Evolutionary conservation across 768 basidiomycete genomes (phyloP), one percentile per base, ranked within the genome.

Genomic region (Russula sp.): DNA sequence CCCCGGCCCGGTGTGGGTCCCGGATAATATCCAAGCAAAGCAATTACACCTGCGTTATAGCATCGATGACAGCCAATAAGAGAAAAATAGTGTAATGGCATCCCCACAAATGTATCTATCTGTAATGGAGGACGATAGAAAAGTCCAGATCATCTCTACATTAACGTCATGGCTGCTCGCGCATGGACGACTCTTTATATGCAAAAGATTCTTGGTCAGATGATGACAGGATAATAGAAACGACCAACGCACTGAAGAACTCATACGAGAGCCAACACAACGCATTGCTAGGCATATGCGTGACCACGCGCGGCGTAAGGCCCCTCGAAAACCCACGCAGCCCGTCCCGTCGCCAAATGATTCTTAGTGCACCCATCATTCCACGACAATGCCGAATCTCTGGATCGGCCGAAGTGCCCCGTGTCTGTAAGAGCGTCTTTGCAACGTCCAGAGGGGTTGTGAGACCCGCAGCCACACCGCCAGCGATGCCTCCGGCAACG

Each of bases 241-340:
- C 44, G 22, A 58, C 39, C 37, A 27, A 86, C 94, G 77, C 73
- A 96, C 94, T 97, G 83, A 97, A 97, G 77, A 96, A 97, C 75
- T 98, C 95, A 71, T 98, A 95, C 57, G 94, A 95, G 73, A 95
- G 78, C 97, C 96, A 99, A 75, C 91, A 96, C 54, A 99, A 79
- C 10, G 97, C 97, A 57, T 96, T 97, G 72, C 91, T 94, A 6
- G 97, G 97, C 86, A 98, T 91, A 70, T 90, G 91, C 31, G 95
- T 96, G 74, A 98, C 77, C 56, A 99, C 86, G 51, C 97, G 84
- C 7, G 97, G 97, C 57, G 92, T 82, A 69, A 98, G 77, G 31
- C 97, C 97, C 68, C 97, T 80, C 57, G 80, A 78, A 70, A 98
- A 93, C 0, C 97, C 97, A 71, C 79, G 88, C 31, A 88, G 50